Base-by-base conservation (phyloP, 192 early-diverging fungal genomes). In the Coemansia sp. region DNA sequence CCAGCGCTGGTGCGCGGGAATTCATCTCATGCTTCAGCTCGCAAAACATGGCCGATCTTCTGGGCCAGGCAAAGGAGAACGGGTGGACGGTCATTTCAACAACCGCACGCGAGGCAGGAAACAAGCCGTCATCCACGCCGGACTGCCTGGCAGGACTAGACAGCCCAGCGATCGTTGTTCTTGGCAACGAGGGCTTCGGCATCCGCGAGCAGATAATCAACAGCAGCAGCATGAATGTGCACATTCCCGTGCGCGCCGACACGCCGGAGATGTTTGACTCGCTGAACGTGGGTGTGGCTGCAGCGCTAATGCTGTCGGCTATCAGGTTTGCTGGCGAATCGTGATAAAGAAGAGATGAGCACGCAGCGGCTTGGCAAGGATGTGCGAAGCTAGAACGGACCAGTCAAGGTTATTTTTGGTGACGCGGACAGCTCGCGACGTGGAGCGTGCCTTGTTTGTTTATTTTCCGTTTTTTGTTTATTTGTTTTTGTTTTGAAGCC, bases 241-340 rank as follows among this genome's bases (percentile, higher is more conserved):
- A 70, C 63, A 80, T 84, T 13, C 68, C 77, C 0, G 44, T 61
- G 13, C 19, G 53, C 45, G 49, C 71, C 3, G 74, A 75, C 13
- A 56, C 68, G 7, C 73, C 73, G 11, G 38, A 57, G 9, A 54
- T 65, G 42, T 50, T 80, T 42, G 83, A 84, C 69, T 79, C 77
- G 55, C 69, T 84, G 51, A 84, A 84, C 55, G 83, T 79, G 4
- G 71, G 71, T 38, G 83, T 84, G 10, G 83, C 83, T 7, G 71
- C 83, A 2, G 77, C 73, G 16, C 45, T 77, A 25, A 32, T 80
- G 2, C 69, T 84, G 37, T 65, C 78, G 2, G 13, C 62, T 4
- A n/a, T 81, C 14, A 63, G 41, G 19, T 67, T 74, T 19, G 20
- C 16, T 7, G 72, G 61, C 50, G 65, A 74, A 37, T 67, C 50